phyloP scores from a whole-genome alignment of 1,284 basidiomycete genomes.

The Ceratobasidium sp. region DNA sequence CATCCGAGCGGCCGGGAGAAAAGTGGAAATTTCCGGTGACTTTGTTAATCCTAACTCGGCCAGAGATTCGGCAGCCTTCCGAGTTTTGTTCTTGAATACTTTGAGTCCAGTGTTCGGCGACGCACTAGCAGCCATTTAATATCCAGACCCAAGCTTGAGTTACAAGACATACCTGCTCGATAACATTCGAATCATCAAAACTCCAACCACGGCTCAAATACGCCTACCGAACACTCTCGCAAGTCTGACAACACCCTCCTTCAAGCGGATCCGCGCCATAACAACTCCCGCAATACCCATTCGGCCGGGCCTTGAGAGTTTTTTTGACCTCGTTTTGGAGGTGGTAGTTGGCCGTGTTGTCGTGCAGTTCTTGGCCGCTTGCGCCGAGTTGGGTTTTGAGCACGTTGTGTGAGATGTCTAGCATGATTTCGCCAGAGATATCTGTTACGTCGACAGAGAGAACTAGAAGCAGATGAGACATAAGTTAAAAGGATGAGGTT shows the following conservation, averaged over 20 bases:
- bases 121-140: no score
- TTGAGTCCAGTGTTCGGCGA: no score
- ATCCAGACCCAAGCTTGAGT: no score
- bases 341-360: conserved; percentile 58
- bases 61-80: no score
- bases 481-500: no score
- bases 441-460: conserved; percentile 98
- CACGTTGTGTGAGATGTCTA: conserved; percentile 91
- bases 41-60: no score
- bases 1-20: conserved; percentile 78
- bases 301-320: conserved; percentile 72
- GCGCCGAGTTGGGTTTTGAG: conserved; percentile 83
- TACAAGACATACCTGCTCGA: no score
- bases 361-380: conserved; percentile 70
- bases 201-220: no score
- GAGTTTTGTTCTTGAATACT: no score
- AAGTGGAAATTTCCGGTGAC: no score
- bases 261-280: conserved; percentile 90
- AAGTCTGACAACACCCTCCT: conserved; percentile 93
- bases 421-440: conserved; percentile 94
- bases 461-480: conserved; percentile 68
- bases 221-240: conserved; percentile 65
- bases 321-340: conserved; percentile 89
- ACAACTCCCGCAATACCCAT: conserved; percentile 93
- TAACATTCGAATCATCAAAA: no score